Conservation (phyloP, 2,329 filamentous ascomycete genomes). For the Plenodomus biglobosus region DNA sequence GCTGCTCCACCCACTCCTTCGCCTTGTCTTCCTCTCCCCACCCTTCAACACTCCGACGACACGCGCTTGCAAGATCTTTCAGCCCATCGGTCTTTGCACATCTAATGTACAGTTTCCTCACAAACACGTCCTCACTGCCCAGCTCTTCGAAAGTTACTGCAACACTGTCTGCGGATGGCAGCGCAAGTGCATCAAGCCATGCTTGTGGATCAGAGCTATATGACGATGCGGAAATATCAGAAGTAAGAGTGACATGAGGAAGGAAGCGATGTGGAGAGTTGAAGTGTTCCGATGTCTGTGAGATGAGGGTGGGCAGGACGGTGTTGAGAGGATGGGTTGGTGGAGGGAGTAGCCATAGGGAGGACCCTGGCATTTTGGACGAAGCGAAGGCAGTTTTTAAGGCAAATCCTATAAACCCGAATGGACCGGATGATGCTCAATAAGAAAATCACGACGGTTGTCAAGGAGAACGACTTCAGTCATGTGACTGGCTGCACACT, state of each 20-base stretch:
- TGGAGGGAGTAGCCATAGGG: constrained; percentile 49
- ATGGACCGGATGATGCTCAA: not conserved
- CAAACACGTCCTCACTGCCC: constrained; percentile 41
- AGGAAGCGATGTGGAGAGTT: constrained; percentile 43
- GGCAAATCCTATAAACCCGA: not conserved
- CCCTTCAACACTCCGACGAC: constrained; percentile 32
- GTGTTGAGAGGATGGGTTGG: constrained; percentile 33
- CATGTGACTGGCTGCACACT: not conserved
- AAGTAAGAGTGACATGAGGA: constrained; percentile 49
- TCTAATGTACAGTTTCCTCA: constrained; percentile 45
- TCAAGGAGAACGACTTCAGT: not conserved
- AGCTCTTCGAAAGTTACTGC: constrained; percentile 34
- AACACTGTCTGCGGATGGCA: constrained; percentile 22
- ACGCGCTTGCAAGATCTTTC: constrained; percentile 28
- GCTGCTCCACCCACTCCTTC: constrained; percentile 33
- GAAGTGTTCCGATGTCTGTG: constrained; percentile 37
- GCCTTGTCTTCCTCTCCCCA: constrained; percentile 25
- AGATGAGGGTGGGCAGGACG: constrained; percentile 40
- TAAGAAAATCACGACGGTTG: not conserved
- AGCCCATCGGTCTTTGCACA: constrained; percentile 37
- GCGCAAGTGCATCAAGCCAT: constrained; percentile 41
- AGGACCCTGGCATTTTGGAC: constrained; percentile 44
- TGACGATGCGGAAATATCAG: constrained; percentile 31
- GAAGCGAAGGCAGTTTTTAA: no score
- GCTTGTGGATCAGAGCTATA: constrained; percentile 38